These are phyloP conservation scores for Ophiostoma sp. DNA, from an alignment of 2,329 filamentous ascomycete species.

Conservation along the genomic window DNA sequence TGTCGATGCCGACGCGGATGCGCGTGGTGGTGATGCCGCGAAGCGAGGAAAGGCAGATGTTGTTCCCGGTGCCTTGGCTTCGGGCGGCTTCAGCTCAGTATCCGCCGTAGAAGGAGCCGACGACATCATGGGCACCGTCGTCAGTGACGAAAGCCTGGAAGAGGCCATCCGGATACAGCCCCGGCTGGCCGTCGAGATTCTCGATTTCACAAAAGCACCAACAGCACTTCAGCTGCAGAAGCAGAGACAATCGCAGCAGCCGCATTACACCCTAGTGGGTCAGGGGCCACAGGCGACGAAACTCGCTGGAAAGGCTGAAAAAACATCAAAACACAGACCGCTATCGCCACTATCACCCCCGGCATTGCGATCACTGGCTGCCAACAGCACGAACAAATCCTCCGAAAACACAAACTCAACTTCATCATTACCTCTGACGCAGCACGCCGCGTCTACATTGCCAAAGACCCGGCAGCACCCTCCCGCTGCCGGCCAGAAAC, in stretches of 20 bases:
- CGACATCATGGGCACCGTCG: background rate
- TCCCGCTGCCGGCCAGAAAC: background rate
- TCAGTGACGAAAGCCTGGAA: background rate
- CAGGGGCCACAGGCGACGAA: conserved; percentile 1
- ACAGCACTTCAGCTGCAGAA: background rate
- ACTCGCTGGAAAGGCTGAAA: background rate
- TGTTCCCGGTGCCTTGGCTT: background rate
- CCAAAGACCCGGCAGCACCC: conserved; percentile 2
- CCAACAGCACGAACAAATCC: background rate
- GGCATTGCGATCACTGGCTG: background rate
- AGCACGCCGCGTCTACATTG: background rate
- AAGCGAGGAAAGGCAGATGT: background rate
- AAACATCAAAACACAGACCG: background rate
- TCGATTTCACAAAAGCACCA: conserved; percentile 22
- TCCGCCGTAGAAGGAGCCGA: background rate
- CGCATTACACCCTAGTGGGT: background rate
- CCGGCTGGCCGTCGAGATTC: conserved; percentile 51
- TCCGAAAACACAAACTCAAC: background rate
- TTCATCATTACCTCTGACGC: background rate
- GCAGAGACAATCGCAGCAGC: conserved; percentile 9
- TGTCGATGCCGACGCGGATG: conserved; percentile 10
- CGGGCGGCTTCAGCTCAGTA: conserved; percentile 6
- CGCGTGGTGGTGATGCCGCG: background rate
- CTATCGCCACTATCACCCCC: conserved; percentile 14
- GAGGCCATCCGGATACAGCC: conserved; percentile 45